These are phyloP conservation scores for Theileria parva DNA, from an alignment of 169 alveolate genomes.

Conservation along the genomic window DNA sequence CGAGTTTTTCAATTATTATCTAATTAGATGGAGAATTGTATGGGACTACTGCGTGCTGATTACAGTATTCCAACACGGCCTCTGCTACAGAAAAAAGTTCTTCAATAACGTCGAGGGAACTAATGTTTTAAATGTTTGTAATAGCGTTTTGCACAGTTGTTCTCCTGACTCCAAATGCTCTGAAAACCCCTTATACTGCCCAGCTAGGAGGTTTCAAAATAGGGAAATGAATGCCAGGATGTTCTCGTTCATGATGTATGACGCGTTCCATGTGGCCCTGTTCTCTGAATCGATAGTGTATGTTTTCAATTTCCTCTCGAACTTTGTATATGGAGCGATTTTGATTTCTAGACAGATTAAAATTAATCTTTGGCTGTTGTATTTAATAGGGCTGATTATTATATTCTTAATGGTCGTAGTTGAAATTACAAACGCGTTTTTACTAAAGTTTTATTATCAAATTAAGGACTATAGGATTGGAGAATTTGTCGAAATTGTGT, in stretches of 20 bases:
- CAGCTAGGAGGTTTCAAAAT: slow-evolving; percentile 47
- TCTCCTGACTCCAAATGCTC: slow-evolving; percentile 1
- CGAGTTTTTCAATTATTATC: slow-evolving; percentile 36
- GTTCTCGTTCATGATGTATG: slow-evolving; percentile 24
- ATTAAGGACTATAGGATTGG: slow-evolving; percentile 41
- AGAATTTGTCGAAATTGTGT: slow-evolving; percentile 17
- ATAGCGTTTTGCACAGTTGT: slow-evolving; percentile 2
- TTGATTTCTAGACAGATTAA: slow-evolving; percentile 14
- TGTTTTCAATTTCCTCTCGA: slow-evolving; percentile 14
- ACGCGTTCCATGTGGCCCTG: slow-evolving; percentile 18
- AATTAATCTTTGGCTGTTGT: slow-evolving; percentile 5
- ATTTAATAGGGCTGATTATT: neutral
- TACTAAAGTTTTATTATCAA: neutral
- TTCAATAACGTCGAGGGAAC: neutral
- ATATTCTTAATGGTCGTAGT: slow-evolving; percentile 11
- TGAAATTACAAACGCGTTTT: slow-evolving; percentile 30
- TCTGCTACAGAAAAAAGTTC: slow-evolving; percentile 34
- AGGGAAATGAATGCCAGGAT: slow-evolving; percentile 43
- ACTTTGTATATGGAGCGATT: slow-evolving; percentile 14
- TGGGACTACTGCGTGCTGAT: slow-evolving; percentile 32
- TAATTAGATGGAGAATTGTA: neutral
- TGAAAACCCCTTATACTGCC: slow-evolving; percentile 43
- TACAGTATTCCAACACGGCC: slow-evolving; percentile 54
- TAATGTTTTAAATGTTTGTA: neutral
- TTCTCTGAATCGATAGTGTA: slow-evolving; percentile 26